Evolutionary conservation across 1,284 basidiomycete genomes (phyloP).

Genomic region (Leccinum colubrinum): DNA sequence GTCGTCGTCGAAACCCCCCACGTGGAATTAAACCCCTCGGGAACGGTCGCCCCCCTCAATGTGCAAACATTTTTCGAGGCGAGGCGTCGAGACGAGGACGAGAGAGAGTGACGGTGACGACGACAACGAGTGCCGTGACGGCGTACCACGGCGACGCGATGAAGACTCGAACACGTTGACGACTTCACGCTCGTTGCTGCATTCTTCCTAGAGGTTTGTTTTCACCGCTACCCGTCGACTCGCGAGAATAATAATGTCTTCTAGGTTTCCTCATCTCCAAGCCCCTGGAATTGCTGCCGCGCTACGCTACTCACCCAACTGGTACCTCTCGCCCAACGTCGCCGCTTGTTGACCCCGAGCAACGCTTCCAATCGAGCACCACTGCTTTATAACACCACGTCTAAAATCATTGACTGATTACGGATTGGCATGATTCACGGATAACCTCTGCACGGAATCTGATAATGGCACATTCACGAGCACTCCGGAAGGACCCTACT

Average conservation of each 20-base stretch:
- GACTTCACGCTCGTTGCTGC: slow-evolving; percentile 62
- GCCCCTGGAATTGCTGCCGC: slow-evolving; percentile 55
- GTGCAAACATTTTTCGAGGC: no score
- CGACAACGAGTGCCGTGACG: no score
- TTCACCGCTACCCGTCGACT: neutral
- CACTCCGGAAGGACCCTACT: slow-evolving; percentile 14
- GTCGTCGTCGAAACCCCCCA: no score
- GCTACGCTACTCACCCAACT: slow-evolving; percentile 42
- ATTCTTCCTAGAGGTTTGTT: slow-evolving; percentile 72
- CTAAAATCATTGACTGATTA: slow-evolving; percentile 21
- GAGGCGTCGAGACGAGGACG: no score
- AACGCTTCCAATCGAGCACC: slow-evolving; percentile 29
- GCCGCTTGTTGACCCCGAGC: slow-evolving; percentile 14
- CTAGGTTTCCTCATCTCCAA: slow-evolving; percentile 51
- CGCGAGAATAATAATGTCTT: slow-evolving; percentile 6
- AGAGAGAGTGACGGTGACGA: no score
- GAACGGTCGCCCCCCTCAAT: no score
- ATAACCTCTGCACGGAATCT: slow-evolving; percentile 9
- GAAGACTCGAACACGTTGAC: no score
- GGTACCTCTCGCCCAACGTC: slow-evolving; percentile 29
- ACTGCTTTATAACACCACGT: slow-evolving; percentile 26
- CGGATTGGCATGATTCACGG: slow-evolving; percentile 18
- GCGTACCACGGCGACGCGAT: no score
- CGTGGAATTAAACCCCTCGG: no score
- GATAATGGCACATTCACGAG: slow-evolving; percentile 13